Evolutionary conservation across 768 basidiomycete species (phyloP), one percentile per base, ranked within the genome.

Genomic region (Boletus subcaerulescens): DNA sequence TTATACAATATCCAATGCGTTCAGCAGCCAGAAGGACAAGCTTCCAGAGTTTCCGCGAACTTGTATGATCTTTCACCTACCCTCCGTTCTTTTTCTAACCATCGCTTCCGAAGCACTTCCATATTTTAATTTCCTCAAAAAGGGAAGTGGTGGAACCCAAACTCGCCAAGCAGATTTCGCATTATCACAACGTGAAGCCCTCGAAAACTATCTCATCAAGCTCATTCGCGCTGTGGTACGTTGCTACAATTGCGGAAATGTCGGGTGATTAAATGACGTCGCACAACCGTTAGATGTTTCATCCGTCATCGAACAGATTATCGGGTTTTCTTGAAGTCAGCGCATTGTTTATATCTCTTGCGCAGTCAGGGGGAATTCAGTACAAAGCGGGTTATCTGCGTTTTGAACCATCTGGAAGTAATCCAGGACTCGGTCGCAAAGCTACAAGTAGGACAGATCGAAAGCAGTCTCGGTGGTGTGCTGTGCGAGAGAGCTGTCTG

Each of bases 1-100:
- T 68, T 97, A 96, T 68, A 77, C 87, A 1, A 75, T 97, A 18
- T 87, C 92, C 10, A 95, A 93, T 60, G 84, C 85, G 5, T 87
- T 91, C 54, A 83, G 85, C 50, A 82, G 80, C 31, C 83, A 85
- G 53, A 80, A 86, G 45, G 84, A 85, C 40, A 82, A 86, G 18
- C 80, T 98, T 56, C 96, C 97, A 1, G 91, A 97, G 56, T 99
- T 98, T 73, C 96, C 96, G 1, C 80, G 77, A 53, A 92, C 90
- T 17, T 88, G 87, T 86, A 65, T 42, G 77, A 17, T 7, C 70
- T 33, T 35, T 36, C 35, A 44, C 7, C 18, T 47, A 33, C 26
- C 14, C 6, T 46, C 14, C 20, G 3, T 54, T 17, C 2, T 24
- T 52, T 10, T 17, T 24, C 43, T 57, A 20, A 51, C 59, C 35